Conservation (phyloP, 2,329 filamentous ascomycete genomes). For the Calonectria pauciramosa region DNA sequence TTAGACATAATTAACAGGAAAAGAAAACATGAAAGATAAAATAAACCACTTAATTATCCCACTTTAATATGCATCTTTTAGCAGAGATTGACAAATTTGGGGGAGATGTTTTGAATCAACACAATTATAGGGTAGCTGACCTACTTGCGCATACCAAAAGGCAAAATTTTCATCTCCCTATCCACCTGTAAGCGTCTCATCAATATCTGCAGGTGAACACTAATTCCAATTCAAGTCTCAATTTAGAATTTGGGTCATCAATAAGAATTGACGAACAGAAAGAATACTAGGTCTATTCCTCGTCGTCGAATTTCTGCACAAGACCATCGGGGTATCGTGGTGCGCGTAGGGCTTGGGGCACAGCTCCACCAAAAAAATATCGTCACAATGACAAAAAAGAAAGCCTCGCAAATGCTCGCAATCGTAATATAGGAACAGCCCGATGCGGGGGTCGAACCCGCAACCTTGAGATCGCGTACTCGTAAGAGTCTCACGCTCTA, state of each 20-base stretch:
- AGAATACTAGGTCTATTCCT: not conserved
- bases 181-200: not conserved
- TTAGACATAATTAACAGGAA: too few species aligned
- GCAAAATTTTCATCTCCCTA: too few species aligned
- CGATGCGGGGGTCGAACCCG: constrained; percentile 65
- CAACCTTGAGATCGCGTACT: constrained; percentile 64
- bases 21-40: too few species aligned
- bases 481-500: constrained; percentile 79
- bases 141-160: too few species aligned
- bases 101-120: too few species aligned
- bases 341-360: not conserved
- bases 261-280: not conserved
- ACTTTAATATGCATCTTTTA: too few species aligned
- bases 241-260: not conserved
- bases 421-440: constrained; percentile 44
- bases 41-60: too few species aligned
- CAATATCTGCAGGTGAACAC: not conserved
- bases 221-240: not conserved
- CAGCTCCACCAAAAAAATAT: not conserved
- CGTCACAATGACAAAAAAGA: not conserved
- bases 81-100: too few species aligned
- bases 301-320: not conserved
- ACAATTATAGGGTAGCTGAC: too few species aligned
- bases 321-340: not conserved
- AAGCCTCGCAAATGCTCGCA: constrained; percentile 29